Conservation (phyloP, 73 alveolate species). For the Paramecium sexaurelia region DNA sequence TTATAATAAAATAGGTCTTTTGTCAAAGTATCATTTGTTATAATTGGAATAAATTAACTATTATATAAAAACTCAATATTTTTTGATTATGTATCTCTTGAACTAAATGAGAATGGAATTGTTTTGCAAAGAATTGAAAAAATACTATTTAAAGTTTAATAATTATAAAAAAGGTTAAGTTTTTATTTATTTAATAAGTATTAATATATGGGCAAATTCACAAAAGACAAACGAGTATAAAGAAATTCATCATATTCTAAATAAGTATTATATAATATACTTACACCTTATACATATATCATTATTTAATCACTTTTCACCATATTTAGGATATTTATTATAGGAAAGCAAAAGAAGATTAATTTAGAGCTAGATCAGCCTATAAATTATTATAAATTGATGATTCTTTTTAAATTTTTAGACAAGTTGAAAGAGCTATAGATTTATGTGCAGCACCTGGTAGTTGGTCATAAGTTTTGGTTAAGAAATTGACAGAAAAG, state of each 20-base stretch:
- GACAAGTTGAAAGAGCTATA: conserved; percentile 83
- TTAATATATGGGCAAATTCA: conserved; percentile 64
- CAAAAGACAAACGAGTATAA: conserved; percentile 68
- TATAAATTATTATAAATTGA: conserved; percentile 92
- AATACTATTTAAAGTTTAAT: too few relatives aligned
- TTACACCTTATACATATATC: not conserved
- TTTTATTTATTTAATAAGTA: not conserved
- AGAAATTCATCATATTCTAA: conserved; percentile 66
- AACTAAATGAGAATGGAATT: too few relatives aligned
- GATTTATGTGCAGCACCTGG: conserved; percentile 99
- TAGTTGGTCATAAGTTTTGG: conserved; percentile 93
- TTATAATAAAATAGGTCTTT: not conserved
- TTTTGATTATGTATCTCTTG: too few relatives aligned
- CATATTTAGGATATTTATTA: conserved; percentile 85
- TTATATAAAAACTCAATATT: too few relatives aligned
- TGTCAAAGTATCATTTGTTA: not conserved
- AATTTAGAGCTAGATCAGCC: conserved; percentile 96
- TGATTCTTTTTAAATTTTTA: conserved; percentile 86
- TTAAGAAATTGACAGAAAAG: conserved; percentile 72
- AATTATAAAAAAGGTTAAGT: not conserved
- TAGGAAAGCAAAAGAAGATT: conserved; percentile 96
- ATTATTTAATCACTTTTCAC: not conserved
- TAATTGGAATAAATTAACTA: too few relatives aligned
- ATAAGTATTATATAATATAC: conserved; percentile 53
- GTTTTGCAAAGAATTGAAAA: too few relatives aligned